phyloP scores from a whole-genome alignment of 106 monocot species.

The Agapanthus africanus region DNA sequence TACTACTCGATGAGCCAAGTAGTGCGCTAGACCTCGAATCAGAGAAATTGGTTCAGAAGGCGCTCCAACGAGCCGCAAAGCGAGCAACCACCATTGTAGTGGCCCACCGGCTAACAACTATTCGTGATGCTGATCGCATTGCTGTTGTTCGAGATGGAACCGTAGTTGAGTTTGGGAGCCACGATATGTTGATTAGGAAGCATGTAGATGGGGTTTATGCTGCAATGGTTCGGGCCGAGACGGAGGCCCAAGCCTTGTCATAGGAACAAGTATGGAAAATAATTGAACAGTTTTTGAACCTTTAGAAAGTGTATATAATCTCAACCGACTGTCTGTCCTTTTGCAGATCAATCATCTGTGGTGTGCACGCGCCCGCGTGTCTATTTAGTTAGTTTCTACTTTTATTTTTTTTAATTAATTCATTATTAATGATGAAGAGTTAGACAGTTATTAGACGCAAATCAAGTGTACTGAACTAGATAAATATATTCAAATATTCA shows the following conservation, averaged over 20 bases:
- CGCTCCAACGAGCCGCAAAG: constrained; percentile 16
- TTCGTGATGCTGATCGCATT: constrained; percentile 28
- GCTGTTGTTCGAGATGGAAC: constrained; percentile 29
- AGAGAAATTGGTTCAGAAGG: constrained; percentile 35
- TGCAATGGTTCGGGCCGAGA: constrained; percentile 26
- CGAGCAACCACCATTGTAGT: constrained; percentile 27
- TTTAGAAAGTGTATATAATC: no score
- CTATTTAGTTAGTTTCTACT: no score
- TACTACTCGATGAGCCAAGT: constrained; percentile 35
- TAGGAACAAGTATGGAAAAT: no score
- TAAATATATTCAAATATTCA: no score
- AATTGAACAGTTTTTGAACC: no score
- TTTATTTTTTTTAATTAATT: no score
- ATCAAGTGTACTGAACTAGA: no score
- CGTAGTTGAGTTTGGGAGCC: constrained; percentile 33
- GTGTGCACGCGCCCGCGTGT: no score
- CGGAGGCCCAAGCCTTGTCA: constrained; percentile 32
- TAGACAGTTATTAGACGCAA: no score
- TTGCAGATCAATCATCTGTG: no score
- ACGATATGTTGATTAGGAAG: constrained; percentile 12
- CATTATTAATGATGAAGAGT: no score
- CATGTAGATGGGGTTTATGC: constrained; percentile 23
- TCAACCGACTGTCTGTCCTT: no score
- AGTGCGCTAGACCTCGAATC: constrained; percentile 42
- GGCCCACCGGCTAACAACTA: constrained; percentile 36